Evolutionary conservation across 2,329 filamentous ascomycete species (phyloP), one percentile per base, ranked within the genome.

Genomic region (Pezicula carpinea): DNA sequence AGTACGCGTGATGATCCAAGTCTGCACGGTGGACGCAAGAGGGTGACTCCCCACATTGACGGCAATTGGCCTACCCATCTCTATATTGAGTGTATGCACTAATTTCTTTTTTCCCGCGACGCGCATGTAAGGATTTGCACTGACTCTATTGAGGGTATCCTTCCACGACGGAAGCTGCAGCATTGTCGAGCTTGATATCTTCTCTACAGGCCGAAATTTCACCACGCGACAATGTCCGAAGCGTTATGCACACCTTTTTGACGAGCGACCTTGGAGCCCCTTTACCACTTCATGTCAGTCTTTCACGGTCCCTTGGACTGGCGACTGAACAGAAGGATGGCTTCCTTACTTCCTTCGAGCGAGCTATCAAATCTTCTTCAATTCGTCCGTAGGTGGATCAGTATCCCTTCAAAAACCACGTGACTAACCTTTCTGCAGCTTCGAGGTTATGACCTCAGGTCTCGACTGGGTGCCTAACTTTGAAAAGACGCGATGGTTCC

Each of bases 11-110:
- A 97, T 67, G 87, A 96, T 62, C 90, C 92, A 1, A 75, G 76
- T 50, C 73, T 97, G 48, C 93, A 99, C 65, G 86, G 85, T 26
- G 93, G 93, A 45, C 83, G 92, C 39, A 89, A 84, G 62, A 80
- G 93, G 35, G 79, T 85, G 48, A 87, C 82, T 41, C 91, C 92
- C 19, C 93, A 99, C 67, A 74, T 92, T 21, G 80, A 83, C 49
- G 93, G 93, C 50, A 89, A 90, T 65, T 99, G 93, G 93, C 89
- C 92, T 1, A 89, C 84, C 29, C 92, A 97, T 67, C 64, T 97
- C 39, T 97, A 95, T 65, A 74, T 96, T 47, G 92, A 97, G 71
- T 99, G 93, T 95, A 75, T 69, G 82, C 72, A 47, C 44, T 21
- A 19, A 31, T 6, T 31, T 44, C 6, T 18, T 34, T 23, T 22